These are phyloP conservation scores for Hypoxylon sp. DNA, from an alignment of 2,329 filamentous ascomycete genomes.

Conservation along the genomic window DNA sequence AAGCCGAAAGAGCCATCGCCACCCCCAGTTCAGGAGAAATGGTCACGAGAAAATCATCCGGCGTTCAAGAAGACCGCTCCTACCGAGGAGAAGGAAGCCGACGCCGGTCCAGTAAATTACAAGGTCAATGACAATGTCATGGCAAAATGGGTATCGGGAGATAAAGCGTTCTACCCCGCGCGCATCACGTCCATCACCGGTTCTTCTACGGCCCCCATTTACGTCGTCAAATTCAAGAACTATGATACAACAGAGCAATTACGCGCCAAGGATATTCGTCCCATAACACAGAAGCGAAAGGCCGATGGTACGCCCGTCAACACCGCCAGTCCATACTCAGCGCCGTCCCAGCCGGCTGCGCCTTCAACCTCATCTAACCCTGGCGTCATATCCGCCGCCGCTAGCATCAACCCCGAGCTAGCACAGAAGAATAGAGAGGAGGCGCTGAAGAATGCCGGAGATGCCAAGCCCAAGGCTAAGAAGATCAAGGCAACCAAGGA, in stretches of 20 bases:
- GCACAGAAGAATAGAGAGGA: conserved; percentile 69
- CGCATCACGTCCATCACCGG: conserved; percentile 95
- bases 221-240: conserved; percentile 94
- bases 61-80: conserved; percentile 75
- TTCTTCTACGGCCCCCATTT: conserved; percentile 90
- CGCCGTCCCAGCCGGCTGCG: conserved; percentile 55
- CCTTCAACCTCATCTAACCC: conserved; percentile 57
- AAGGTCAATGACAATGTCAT: conserved; percentile 91
- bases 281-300: conserved; percentile 86
- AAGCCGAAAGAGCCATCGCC: conserved; percentile 62
- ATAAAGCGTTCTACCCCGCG: conserved; percentile 91
- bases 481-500: conserved; percentile 93
- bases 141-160: conserved; percentile 91
- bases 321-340: conserved; percentile 55
- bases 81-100: conserved; percentile 67
- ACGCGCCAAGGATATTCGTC: conserved; percentile 85
- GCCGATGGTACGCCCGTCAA: conserved; percentile 79
- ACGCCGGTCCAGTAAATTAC: conserved; percentile 72
- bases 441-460: conserved; percentile 73
- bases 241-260: conserved; percentile 89
- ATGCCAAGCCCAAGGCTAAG: conserved; percentile 85
- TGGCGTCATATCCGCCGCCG: conserved; percentile 70
- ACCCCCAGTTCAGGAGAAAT: conserved; percentile 76
- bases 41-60: conserved; percentile 85
- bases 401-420: conserved; percentile 70